Evolutionary conservation across 805 yeast species (phyloP).

Genomic region (Lipomyces lipofer): DNA sequence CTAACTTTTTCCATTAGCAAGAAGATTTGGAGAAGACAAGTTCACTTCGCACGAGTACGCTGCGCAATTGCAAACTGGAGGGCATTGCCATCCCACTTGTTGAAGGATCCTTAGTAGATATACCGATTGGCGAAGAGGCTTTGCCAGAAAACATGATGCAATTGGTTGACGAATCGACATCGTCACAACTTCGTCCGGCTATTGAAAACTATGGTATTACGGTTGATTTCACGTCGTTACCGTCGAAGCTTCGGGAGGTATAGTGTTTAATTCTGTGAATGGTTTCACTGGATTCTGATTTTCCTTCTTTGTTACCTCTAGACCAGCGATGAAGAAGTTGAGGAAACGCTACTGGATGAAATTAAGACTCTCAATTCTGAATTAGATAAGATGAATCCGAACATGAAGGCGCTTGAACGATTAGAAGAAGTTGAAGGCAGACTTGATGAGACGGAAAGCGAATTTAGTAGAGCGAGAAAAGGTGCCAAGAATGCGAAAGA

Average conservation of each 20-base stretch:
- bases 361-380: slow-evolving; percentile 36
- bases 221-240: slow-evolving; percentile 55
- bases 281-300: too few species aligned
- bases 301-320: too few species aligned
- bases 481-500: slow-evolving; percentile 56
- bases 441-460: slow-evolving; percentile 61
- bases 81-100: slow-evolving; percentile 62
- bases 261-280: too few species aligned
- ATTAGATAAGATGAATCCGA: slow-evolving; percentile 62
- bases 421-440: slow-evolving; percentile 65
- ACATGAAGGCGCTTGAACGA: slow-evolving; percentile 75
- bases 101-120: slow-evolving; percentile 58
- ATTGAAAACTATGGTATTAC: slow-evolving; percentile 42
- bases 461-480: slow-evolving; percentile 61
- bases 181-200: slow-evolving; percentile 14
- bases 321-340: slow-evolving; percentile 33
- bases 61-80: slow-evolving; percentile 75
- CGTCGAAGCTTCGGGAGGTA: slow-evolving; percentile 46
- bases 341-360: slow-evolving; percentile 32
- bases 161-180: slow-evolving; percentile 35
- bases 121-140: slow-evolving; percentile 58
- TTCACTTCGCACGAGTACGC: slow-evolving; percentile 54
- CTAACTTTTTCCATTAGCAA: slow-evolving; percentile 13
- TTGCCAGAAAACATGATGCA: slow-evolving; percentile 39
- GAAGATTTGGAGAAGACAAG: slow-evolving; percentile 33